These are phyloP conservation scores for Lentinula edodes DNA, from an alignment of 768 basidiomycete genomes.

Conservation along the genomic window DNA sequence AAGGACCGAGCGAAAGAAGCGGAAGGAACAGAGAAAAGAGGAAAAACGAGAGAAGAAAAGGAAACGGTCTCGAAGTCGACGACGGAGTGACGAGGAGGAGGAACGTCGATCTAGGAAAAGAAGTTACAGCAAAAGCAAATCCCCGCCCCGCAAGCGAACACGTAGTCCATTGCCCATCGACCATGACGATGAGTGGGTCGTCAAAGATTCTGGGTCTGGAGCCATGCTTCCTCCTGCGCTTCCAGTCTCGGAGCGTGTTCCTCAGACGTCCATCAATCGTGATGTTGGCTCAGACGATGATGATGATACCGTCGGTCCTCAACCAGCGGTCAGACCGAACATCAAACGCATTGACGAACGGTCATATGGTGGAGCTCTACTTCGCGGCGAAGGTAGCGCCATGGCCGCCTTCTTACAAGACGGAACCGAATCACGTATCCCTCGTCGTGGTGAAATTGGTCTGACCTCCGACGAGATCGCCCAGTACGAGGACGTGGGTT, in stretches of 20 bases:
- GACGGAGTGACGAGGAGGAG: slow-evolving; percentile 30
- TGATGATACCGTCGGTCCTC: slow-evolving; percentile 65
- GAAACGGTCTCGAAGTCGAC: slow-evolving; percentile 26
- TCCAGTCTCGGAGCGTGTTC: slow-evolving; percentile 11
- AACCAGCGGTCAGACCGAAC: slow-evolving; percentile 45
- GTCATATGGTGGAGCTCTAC: slow-evolving; percentile 82
- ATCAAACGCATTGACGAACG: slow-evolving; percentile 66
- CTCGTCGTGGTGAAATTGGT: slow-evolving; percentile 98
- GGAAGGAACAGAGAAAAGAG: slow-evolving; percentile 38
- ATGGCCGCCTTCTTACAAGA: slow-evolving; percentile 97
- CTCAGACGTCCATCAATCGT: not conserved
- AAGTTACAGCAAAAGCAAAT: slow-evolving; percentile 10
- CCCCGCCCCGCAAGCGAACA: slow-evolving; percentile 23
- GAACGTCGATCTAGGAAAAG: slow-evolving; percentile 22
- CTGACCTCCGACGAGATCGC: slow-evolving; percentile 85
- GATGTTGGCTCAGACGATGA: slow-evolving; percentile 21
- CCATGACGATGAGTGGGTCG: slow-evolving; percentile 64
- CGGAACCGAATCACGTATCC: slow-evolving; percentile 79
- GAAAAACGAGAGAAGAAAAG: slow-evolving; percentile 33
- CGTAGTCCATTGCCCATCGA: slow-evolving; percentile 24
- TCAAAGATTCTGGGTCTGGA: slow-evolving; percentile 35
- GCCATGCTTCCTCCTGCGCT: slow-evolving; percentile 14
- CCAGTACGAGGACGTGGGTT: slow-evolving; percentile 81
- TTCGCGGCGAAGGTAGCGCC: slow-evolving; percentile 93
- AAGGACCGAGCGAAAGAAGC: slow-evolving; percentile 57